Evolutionary conservation across 352 stramenopile species (phyloP), one percentile per base, ranked within the genome.

Genomic region (Phytophthora vignae): DNA sequence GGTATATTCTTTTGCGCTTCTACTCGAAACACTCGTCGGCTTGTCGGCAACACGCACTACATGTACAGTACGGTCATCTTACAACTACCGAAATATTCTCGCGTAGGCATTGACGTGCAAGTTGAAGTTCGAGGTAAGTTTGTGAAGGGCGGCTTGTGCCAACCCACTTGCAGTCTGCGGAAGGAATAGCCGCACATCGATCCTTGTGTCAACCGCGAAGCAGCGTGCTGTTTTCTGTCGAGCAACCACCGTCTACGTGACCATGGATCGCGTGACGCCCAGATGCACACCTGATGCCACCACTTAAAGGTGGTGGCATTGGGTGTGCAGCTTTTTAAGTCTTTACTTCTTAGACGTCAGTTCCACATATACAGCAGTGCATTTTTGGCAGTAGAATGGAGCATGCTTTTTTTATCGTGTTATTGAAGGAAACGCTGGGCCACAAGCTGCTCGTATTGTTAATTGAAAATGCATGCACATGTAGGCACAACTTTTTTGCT

Each of bases 61-160:
- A 27, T 22, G 21, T 9, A 33, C 29, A 33, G 3, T 33, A 11
- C 38, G 14, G 11, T 44, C 38, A 44, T 17, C 14, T 17, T 17
- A 17, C 38, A 44, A 44, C 38, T 44, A 44, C 38, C 38, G 38
- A 44, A 44, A 44, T 44, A 17, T 44, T 11, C 6, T 36, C 29
- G 29, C 27, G 27, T 29, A 6, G 27, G 27, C 27, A 36, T 36
- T 11, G 1, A 10, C 11, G 11, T 59, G 36, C 59, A 67, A 40
- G 15, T 67, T 53, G 48, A 67, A 67, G 60, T 60, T 66, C 50
- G 15, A 11, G 27, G 36, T 25, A 3, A 48, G 53, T 60, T 58
- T 67, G 59, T 22, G 29, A 36, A 36, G 29, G 29, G 29, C 7
- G 29, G 29, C 29, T 36, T 36, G 29, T 11, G 29, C 29, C 7